These are phyloP conservation scores for Eremothecium sinecaudum DNA, from an alignment of 1,139 yeast genomes.

Conservation along the genomic window DNA sequence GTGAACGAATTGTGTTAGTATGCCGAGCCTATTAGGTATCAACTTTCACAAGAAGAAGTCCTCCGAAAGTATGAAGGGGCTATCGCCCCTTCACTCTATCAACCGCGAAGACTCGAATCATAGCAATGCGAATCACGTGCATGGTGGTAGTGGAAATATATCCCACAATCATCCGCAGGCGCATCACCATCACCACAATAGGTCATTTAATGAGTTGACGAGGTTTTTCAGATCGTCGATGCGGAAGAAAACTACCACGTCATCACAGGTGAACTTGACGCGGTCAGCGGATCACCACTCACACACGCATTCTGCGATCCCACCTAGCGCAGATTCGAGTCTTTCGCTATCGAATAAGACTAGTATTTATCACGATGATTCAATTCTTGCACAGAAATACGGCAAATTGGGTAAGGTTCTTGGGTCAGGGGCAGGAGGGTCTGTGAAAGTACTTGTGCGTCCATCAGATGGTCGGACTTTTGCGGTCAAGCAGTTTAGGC, in stretches of 20 bases:
- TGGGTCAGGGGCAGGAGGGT: conserved; percentile 98
- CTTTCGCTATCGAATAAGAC: conserved; percentile 29
- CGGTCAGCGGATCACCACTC: conserved; percentile 18
- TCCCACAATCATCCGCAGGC: conserved; percentile 9
- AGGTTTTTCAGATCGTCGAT: conserved; percentile 45
- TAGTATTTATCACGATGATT: conserved; percentile 43
- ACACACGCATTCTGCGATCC: conserved; percentile 31
- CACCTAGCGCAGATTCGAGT: conserved; percentile 31
- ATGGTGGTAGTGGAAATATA: not conserved
- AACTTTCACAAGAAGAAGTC: conserved; percentile 8
- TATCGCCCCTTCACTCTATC: conserved; percentile 5
- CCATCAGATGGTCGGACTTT: conserved; percentile 75
- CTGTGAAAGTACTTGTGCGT: conserved; percentile 76
- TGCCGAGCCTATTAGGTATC: conserved; percentile 8
- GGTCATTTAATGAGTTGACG: conserved; percentile 56
- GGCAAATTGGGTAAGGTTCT: conserved; percentile 82
- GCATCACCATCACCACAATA: conserved; percentile 13
- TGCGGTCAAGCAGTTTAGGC: conserved; percentile 94
- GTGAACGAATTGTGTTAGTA: too few relatives aligned
- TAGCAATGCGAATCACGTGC: not conserved
- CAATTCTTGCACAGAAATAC: conserved; percentile 71
- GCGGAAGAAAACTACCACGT: conserved; percentile 15
- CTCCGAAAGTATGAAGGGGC: conserved; percentile 4
- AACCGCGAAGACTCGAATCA: conserved; percentile 3
- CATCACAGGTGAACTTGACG: conserved; percentile 5